Base-by-base conservation (phyloP, 2,329 filamentous ascomycete genomes). In the Aspergillus ruber region DNA sequence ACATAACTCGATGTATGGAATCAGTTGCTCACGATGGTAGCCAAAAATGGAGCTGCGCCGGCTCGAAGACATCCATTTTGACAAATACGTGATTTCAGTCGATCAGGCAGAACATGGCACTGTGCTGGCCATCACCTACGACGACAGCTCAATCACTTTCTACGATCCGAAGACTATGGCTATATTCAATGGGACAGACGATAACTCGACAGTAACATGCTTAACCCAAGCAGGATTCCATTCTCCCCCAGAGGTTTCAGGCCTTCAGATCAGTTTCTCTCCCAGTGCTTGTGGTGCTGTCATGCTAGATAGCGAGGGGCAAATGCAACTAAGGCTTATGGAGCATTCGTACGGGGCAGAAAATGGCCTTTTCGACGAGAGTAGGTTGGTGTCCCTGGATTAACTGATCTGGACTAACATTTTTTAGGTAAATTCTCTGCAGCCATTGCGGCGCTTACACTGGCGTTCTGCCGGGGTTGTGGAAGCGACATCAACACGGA, bases 111-210 rank as follows among this genome's bases (percentile, higher is more conserved):
- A 86, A 56, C 82, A 85, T 50, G 85, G 86, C 43, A 88, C 82
- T 49, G 76, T 86, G 2, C 54, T 95, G 2, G 83, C 85, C 25
- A 74, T 95, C 49, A 78, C 79, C 21, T 88, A 88, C 57, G 86
- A 86, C 51, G 90, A 95, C 62, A 88, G 90, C 9, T 85, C 83
- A 0, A 75, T 94, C 3, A 84, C 93, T 56, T 88, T 91, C 65
- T 82, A 88, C 47, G 86, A 94, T 60, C 80, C 89, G 9, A 76
- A 79, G 42, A 86, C 81, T 0, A 85, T 95, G 78, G 76, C 81
- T 4, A 77, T 84, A 45, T 73, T 90, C 1, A 83, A 81, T 52
- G 77, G 79, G 4, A 79, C 85, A 47, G 76, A 78, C 23, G 84
- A 86, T 56, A 69, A 81, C 6, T 78, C 81, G 39, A 81, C 75